Conservation (phyloP, 2,329 filamentous ascomycete species). For the Fusarium transvaalense region DNA sequence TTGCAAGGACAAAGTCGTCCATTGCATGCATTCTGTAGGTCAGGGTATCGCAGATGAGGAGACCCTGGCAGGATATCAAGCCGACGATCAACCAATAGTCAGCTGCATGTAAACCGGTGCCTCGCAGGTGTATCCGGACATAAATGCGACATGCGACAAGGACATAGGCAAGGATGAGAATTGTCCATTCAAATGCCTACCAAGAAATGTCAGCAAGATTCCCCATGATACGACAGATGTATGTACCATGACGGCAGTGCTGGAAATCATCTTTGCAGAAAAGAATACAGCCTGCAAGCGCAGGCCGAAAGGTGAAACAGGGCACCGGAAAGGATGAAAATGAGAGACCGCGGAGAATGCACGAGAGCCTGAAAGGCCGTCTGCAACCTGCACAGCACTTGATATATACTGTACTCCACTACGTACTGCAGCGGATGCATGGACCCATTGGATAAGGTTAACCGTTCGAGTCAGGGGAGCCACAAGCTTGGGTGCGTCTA, state of each 20-base stretch:
- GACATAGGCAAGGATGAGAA: conserved; percentile 3
- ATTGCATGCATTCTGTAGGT: conserved; percentile 8
- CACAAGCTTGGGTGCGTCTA: neutral
- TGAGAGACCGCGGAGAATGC: too few species aligned
- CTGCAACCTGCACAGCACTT: neutral
- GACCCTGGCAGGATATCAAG: neutral
- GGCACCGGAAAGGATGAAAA: neutral
- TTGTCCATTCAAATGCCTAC: conserved; percentile 16
- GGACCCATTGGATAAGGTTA: neutral
- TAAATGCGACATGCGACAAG: conserved; percentile 11
- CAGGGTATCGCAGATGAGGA: conserved; percentile 11
- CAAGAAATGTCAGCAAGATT: fast-evolving
- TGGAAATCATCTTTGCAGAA: conserved; percentile 8
- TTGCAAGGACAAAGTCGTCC: conserved; percentile 8
- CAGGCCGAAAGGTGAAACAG: neutral
- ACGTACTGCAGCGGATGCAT: neutral
- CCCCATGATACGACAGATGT: neutral
- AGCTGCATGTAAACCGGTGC: neutral
- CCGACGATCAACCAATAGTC: conserved; percentile 6
- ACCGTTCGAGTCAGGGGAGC: neutral
- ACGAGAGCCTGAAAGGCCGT: too few species aligned
- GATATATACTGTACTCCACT: neutral
- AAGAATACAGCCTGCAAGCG: neutral
- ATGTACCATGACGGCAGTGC: conserved; percentile 9
- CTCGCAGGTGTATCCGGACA: neutral